phyloP scores from a whole-genome alignment of 257 asterid species.

The Solanum sejunctum region DNA sequence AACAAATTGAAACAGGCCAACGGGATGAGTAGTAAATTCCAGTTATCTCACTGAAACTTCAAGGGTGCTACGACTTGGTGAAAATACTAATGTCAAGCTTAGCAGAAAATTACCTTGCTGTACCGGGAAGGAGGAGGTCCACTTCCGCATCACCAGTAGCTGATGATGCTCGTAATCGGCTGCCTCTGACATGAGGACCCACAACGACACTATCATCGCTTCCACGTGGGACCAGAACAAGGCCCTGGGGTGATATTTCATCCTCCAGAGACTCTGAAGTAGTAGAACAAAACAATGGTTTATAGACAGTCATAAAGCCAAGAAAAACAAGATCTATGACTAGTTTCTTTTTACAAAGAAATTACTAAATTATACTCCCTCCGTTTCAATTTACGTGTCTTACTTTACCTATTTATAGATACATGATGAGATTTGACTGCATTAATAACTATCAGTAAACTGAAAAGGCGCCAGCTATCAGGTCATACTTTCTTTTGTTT shows the following conservation, averaged over 20 bases:
- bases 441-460: not conserved
- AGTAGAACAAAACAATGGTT: not conserved
- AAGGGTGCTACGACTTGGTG: not conserved
- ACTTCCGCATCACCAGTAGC: slow-evolving; percentile 92
- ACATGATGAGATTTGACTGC: not conserved
- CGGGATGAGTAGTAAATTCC: not conserved
- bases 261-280: slow-evolving; percentile 67
- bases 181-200: slow-evolving; percentile 90
- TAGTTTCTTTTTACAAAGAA: not conserved
- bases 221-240: slow-evolving; percentile 83
- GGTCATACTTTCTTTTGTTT: not conserved
- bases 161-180: slow-evolving; percentile 74
- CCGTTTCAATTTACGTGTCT: not conserved
- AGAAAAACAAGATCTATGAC: not conserved
- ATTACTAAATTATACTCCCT: not conserved
- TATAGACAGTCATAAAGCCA: not conserved
- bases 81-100: not conserved
- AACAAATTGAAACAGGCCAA: not conserved
- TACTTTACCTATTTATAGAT: not conserved
- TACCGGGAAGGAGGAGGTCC: slow-evolving; percentile 96
- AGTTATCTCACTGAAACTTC: not conserved
- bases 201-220: slow-evolving; percentile 52
- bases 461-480: not conserved
- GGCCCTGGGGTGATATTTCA: slow-evolving; percentile 87
- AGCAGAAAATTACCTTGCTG: slow-evolving; percentile 58